Evolutionary conservation across 169 alveolate genomes (phyloP).

Genomic region (Eimeria necatrix): DNA sequence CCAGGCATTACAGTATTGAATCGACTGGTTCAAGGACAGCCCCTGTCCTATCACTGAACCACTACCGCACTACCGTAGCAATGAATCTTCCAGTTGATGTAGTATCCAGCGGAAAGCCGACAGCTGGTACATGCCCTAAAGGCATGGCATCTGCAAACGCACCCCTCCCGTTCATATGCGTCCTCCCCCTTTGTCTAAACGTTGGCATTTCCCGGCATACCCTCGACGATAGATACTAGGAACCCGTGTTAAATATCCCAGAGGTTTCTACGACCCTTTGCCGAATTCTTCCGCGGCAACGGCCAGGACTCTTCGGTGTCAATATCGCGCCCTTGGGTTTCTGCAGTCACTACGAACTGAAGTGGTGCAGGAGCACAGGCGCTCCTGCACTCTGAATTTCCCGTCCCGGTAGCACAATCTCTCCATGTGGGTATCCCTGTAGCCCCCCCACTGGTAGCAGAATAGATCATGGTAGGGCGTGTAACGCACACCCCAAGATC

Average conservation of each 20-base stretch:
- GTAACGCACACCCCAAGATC: not conserved
- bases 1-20: too few species aligned
- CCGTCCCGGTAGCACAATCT: not conserved
- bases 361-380: slow-evolving; percentile 73
- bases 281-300: not conserved
- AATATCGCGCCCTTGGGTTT: slow-evolving; percentile 48
- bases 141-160: too few species aligned
- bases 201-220: too few species aligned
- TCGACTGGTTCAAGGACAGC: too few species aligned
- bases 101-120: too few species aligned
- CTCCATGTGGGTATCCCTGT: slow-evolving; percentile 4
- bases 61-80: too few species aligned
- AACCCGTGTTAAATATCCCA: slow-evolving; percentile 1
- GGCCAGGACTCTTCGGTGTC: slow-evolving; percentile 64
- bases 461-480: not conserved
- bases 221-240: not conserved
- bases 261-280: slow-evolving; percentile 73
- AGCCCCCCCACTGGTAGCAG: not conserved
- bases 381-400: not conserved
- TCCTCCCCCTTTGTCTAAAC: too few species aligned
- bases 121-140: too few species aligned
- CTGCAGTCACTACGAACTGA: slow-evolving; percentile 44
- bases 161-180: too few species aligned
- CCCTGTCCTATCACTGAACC: too few species aligned
- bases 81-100: too few species aligned